Conservation (phyloP, 805 yeast species). For the Schwanniomyces occidentalis region DNA sequence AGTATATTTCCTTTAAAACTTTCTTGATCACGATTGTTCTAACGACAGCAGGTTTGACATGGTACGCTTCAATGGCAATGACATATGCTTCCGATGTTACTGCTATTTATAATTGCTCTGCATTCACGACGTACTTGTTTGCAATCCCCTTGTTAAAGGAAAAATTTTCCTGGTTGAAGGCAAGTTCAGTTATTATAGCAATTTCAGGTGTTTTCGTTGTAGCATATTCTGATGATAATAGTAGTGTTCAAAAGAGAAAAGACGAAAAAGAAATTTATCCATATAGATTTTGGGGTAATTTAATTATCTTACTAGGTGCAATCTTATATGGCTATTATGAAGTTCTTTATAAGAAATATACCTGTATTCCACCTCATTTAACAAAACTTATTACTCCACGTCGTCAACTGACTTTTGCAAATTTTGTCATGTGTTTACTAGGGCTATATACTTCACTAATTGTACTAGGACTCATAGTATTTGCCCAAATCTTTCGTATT, state of each 20-base stretch:
- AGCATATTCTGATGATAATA: slow-evolving; percentile 59
- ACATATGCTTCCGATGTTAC: slow-evolving; percentile 85
- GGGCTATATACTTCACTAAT: slow-evolving; percentile 57
- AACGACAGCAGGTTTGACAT: slow-evolving; percentile 75
- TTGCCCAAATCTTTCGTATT: slow-evolving; percentile 53
- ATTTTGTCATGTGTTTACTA: slow-evolving; percentile 66
- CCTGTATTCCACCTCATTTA: slow-evolving; percentile 69
- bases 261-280: slow-evolving; percentile 45
- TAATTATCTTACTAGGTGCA: slow-evolving; percentile 72
- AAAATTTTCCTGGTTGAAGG: slow-evolving; percentile 60
- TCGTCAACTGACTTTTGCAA: slow-evolving; percentile 79
- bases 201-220: slow-evolving; percentile 75
- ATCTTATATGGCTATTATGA: slow-evolving; percentile 80
- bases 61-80: slow-evolving; percentile 82
- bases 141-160: slow-evolving; percentile 76
- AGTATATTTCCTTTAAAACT: slow-evolving; percentile 46
- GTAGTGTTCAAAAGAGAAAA: slow-evolving; percentile 10
- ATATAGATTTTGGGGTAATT: slow-evolving; percentile 64
- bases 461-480: slow-evolving; percentile 48
- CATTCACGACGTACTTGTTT: slow-evolving; percentile 83
- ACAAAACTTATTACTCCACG: slow-evolving; percentile 46
- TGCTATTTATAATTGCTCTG: slow-evolving; percentile 87
- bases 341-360: slow-evolving; percentile 71
- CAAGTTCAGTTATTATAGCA: slow-evolving; percentile 68
- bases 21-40: slow-evolving; percentile 54